Evolutionary conservation across 2,329 filamentous ascomycete genomes (phyloP).

Genomic region (Claviceps sp.): DNA sequence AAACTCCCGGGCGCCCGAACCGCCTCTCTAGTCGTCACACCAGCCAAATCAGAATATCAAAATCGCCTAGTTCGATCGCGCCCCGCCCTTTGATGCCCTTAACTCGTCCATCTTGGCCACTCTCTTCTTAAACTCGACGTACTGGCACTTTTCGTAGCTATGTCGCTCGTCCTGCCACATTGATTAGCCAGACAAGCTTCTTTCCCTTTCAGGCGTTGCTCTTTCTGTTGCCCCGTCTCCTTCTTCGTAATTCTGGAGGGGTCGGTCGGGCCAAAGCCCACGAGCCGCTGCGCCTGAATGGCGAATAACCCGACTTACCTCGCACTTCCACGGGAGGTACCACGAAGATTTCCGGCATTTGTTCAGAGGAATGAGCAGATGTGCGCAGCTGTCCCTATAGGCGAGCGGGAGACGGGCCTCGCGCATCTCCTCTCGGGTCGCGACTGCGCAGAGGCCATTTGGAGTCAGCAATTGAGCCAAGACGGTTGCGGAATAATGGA

Average conservation of each 20-base stretch:
- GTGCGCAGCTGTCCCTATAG: slow-evolving; percentile 92
- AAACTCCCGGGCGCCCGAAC: neutral
- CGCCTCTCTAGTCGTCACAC: neutral
- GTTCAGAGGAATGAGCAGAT: slow-evolving; percentile 90
- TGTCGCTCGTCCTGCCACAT: slow-evolving; percentile 73
- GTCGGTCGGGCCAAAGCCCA: neutral
- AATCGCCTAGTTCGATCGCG: slow-evolving; percentile 60
- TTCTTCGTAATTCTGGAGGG: neutral
- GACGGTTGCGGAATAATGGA: neutral
- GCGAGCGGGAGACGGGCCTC: slow-evolving; percentile 75
- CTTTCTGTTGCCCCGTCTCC: neutral
- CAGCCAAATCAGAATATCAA: neutral
- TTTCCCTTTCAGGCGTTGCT: neutral
- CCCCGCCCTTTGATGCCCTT: slow-evolving; percentile 69
- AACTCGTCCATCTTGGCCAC: slow-evolving; percentile 98
- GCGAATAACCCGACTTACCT: slow-evolving; percentile 44
- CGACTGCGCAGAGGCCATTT: slow-evolving; percentile 34
- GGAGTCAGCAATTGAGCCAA: neutral
- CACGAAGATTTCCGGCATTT: slow-evolving; percentile 83
- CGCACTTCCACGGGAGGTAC: slow-evolving; percentile 96
- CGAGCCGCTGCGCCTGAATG: neutral
- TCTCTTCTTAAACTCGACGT: slow-evolving; percentile 95
- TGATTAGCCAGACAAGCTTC: slow-evolving; percentile 3
- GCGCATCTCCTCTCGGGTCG: slow-evolving; percentile 85
- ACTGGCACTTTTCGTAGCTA: slow-evolving; percentile 98